These are phyloP conservation scores for Immersiporthe knoxdaviesiana DNA, from an alignment of 2,329 filamentous ascomycete genomes.

Conservation along the genomic window DNA sequence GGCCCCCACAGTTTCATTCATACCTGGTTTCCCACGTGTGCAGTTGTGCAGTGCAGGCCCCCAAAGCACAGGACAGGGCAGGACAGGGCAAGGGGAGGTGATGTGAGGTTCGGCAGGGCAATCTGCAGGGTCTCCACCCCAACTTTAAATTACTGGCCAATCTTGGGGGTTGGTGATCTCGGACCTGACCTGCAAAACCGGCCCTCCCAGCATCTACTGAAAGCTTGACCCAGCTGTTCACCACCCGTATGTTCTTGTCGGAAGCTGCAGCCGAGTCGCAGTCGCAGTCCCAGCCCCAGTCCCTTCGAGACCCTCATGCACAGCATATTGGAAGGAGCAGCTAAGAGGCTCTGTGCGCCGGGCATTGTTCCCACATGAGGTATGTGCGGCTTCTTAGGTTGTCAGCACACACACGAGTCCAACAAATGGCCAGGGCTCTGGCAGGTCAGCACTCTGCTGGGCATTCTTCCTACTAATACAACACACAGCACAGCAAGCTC, in stretches of 20 bases:
- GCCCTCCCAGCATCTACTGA: background rate
- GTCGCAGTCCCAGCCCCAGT: background rate
- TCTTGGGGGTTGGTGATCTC: background rate
- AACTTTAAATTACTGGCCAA: conserved; percentile 9
- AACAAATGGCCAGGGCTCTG: background rate
- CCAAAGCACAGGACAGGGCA: background rate
- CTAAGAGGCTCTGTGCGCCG: background rate
- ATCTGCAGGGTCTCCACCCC: conserved; percentile 10
- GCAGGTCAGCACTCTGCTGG: background rate
- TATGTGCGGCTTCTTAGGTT: background rate
- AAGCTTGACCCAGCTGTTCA: background rate
- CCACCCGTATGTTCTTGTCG: background rate
- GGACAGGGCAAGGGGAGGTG: background rate
- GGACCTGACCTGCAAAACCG: background rate
- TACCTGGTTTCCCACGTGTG: conserved; percentile 3
- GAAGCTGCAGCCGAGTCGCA: background rate
- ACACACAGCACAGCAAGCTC: background rate
- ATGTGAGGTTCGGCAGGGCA: background rate
- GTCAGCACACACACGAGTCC: background rate
- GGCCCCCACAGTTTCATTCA: background rate
- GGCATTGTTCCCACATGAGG: background rate
- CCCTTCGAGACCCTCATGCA: background rate
- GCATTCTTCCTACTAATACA: background rate
- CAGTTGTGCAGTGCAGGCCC: background rate
- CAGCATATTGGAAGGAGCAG: conserved; percentile 3